These are phyloP conservation scores for Anethum foeniculum DNA, from an alignment of 140 eudicot species.

Conservation along the genomic window DNA sequence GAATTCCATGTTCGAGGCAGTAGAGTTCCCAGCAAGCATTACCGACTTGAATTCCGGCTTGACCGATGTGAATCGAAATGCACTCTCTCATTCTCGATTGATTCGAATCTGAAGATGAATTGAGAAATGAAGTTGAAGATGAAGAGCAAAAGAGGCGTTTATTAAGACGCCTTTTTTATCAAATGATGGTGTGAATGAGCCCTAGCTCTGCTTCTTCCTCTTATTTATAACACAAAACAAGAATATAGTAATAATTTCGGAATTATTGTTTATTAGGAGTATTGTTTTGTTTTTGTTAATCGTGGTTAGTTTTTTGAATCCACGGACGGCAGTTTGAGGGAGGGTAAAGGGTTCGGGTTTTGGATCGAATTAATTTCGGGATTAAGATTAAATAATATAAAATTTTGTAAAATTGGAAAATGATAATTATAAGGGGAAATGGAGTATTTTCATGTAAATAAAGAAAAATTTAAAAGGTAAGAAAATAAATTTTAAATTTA, in stretches of 20 bases:
- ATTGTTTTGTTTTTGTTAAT: not conserved
- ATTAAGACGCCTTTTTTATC: constrained; percentile 8
- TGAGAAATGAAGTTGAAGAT: not conserved
- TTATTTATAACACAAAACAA: not conserved
- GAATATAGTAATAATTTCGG: too few relatives aligned
- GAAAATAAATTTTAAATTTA: too few relatives aligned
- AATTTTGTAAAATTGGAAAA: too few relatives aligned
- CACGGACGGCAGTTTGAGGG: not conserved
- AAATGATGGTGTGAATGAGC: not conserved
- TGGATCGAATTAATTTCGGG: too few relatives aligned
- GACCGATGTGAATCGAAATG: constrained; percentile 7
- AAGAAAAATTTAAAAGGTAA: too few relatives aligned
- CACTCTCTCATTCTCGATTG: not conserved
- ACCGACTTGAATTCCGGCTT: constrained; percentile 8
- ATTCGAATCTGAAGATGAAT: too few relatives aligned
- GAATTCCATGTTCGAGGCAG: constrained; percentile 11
- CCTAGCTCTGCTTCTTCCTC: not conserved
- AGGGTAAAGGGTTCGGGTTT: too few relatives aligned
- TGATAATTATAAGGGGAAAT: too few relatives aligned
- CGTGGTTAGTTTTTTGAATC: not conserved
- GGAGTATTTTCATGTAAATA: too few relatives aligned
- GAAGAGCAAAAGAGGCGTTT: constrained; percentile 1
- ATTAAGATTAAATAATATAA: too few relatives aligned
- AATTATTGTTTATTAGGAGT: too few relatives aligned
- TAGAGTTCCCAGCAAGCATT: constrained; percentile 7